Conservation (phyloP, 805 yeast genomes). For the Kluyveromyces aestuarii region DNA sequence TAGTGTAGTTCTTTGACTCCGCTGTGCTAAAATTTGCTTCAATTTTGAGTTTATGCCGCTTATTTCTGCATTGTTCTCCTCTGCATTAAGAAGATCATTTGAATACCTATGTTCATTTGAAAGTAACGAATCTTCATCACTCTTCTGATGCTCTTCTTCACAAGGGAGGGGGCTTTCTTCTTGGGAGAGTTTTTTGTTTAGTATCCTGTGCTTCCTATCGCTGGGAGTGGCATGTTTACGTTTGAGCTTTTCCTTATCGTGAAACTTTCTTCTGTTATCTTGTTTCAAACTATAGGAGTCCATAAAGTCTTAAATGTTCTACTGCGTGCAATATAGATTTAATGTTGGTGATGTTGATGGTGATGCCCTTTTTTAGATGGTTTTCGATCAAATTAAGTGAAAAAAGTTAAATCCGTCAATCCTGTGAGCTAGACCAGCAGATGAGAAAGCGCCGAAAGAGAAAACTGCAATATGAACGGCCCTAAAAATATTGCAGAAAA, state of each 20-base stretch:
- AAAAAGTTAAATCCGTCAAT: too few relatives aligned
- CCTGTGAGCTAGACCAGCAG: too few relatives aligned
- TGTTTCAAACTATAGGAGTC: constrained; percentile 26
- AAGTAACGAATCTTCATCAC: constrained; percentile 9
- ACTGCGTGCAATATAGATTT: not conserved
- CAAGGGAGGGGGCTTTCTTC: constrained; percentile 16
- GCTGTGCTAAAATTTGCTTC: constrained; percentile 9
- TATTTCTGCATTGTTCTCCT: constrained; percentile 7
- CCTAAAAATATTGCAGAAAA: too few relatives aligned
- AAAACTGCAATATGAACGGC: too few relatives aligned
- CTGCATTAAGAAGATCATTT: constrained; percentile 9
- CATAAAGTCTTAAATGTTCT: constrained; percentile 7
- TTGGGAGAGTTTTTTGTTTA: constrained; percentile 13
- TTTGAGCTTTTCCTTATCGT: constrained; percentile 32
- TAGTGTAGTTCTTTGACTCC: not conserved
- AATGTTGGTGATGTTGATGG: too few relatives aligned
- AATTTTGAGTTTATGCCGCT: constrained; percentile 6
- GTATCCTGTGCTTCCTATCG: constrained; percentile 27
- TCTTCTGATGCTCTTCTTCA: constrained; percentile 6
- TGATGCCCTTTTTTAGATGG: too few relatives aligned
- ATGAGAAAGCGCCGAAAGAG: too few relatives aligned
- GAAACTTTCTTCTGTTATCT: constrained; percentile 35
- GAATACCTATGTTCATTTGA: constrained; percentile 16
- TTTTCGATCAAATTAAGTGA: too few relatives aligned
- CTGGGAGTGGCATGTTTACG: constrained; percentile 31